Percentiles rank a stretch among this genome's conserved stretches.
These are phyloP conservation scores for Tetrahymena thermophila DNA, from an alignment of 73 alveolate species.

Conservation along the genomic window DNA sequence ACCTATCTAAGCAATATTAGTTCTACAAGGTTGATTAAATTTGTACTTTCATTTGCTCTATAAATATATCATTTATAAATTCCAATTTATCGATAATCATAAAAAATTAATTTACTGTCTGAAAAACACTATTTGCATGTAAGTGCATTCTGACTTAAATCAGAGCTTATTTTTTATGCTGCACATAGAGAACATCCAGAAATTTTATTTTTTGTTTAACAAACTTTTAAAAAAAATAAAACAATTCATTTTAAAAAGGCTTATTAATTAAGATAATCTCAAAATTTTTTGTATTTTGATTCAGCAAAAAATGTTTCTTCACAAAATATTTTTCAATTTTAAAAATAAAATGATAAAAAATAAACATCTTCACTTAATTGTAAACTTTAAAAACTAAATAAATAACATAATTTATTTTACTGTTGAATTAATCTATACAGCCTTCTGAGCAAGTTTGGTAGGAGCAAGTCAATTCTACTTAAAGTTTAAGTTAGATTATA, in stretches of 20 bases:
- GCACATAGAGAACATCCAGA: neutral
- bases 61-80: neutral
- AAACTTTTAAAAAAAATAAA: neutral
- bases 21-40: neutral
- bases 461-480: neutral
- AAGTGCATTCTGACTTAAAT: neutral
- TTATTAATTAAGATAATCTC: no score
- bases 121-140: neutral
- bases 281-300: neutral
- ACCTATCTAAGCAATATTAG: neutral
- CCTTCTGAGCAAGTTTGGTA: neutral
- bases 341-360: no score
- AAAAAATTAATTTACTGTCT: neutral
- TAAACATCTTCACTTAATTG: no score
- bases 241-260: neutral
- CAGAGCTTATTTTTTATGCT: neutral
- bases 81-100: neutral
- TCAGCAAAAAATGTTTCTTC: no score
- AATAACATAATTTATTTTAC: neutral
- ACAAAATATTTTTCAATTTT: no score
- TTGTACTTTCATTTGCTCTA: neutral
- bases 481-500: neutral
- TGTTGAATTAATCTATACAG: neutral
- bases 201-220: neutral
- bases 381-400: no score